Percentiles rank a stretch among this genome's conserved stretches.
Conservation (phyloP, 2,329 filamentous ascomycete species). For the Fusarium coicis region DNA sequence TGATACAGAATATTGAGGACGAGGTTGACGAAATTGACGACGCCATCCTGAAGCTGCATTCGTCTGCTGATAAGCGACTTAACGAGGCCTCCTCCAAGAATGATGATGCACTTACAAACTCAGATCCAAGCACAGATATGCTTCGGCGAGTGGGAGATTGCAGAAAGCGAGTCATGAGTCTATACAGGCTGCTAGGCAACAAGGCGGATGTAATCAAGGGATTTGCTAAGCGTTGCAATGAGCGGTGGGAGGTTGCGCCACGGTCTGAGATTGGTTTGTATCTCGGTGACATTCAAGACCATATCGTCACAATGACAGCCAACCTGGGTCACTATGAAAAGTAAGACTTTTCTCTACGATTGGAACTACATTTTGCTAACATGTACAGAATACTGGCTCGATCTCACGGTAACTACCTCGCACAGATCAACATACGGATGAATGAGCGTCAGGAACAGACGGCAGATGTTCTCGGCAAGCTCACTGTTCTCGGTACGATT, state of each 20-base stretch:
- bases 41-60: constrained; percentile 84
- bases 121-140: constrained; percentile 78
- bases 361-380: constrained; percentile 5
- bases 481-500: constrained; percentile 96
- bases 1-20: constrained; percentile 93
- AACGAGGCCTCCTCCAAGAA: constrained; percentile 58
- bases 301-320: constrained; percentile 98
- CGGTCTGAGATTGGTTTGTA: constrained; percentile 97
- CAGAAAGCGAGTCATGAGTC: constrained; percentile 95
- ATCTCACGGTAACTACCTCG: constrained; percentile 97
- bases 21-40: constrained; percentile 98
- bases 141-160: constrained; percentile 91
- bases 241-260: constrained; percentile 96
- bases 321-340: constrained; percentile 97
- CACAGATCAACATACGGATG: constrained; percentile 99
- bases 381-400: constrained; percentile 80
- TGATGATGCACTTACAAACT: constrained; percentile 56
- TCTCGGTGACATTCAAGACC: constrained; percentile 97
- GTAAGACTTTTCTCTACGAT: constrained; percentile 60
- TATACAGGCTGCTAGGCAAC: constrained; percentile 92
- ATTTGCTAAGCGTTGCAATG: constrained; percentile 97
- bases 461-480: constrained; percentile 90
- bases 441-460: constrained; percentile 97
- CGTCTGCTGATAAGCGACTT: constrained; percentile 58
- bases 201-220: constrained; percentile 99